Evolutionary conservation across 2,329 filamentous ascomycete species (phyloP).

Genomic region (Aspergillus proliferans): DNA sequence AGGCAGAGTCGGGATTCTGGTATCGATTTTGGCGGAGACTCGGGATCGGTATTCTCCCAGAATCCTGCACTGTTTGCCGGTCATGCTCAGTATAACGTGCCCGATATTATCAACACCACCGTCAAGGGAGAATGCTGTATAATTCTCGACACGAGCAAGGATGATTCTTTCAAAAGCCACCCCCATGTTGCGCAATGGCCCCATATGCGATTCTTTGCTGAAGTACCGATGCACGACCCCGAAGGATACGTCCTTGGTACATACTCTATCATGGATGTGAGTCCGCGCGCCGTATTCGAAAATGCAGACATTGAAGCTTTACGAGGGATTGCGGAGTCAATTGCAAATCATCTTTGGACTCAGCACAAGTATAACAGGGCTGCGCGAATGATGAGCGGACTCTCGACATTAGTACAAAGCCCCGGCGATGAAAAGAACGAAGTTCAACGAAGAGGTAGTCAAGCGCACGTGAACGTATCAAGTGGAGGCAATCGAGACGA

Average conservation of each 20-base stretch:
- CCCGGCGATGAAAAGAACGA: neutral
- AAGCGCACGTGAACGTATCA: neutral
- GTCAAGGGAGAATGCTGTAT: slow-evolving; percentile 17
- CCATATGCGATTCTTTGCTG: slow-evolving; percentile 47
- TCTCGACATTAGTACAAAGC: slow-evolving; percentile 37
- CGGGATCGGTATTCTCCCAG: slow-evolving; percentile 6
- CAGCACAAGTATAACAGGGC: slow-evolving; percentile 48
- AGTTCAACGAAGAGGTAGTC: neutral
- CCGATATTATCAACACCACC: neutral
- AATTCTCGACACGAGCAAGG: slow-evolving; percentile 31
- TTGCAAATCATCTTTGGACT: slow-evolving; percentile 51
- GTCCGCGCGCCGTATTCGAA: slow-evolving; percentile 42
- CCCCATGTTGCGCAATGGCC: slow-evolving; percentile 28
- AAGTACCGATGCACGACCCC: slow-evolving; percentile 54
- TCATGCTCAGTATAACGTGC: neutral
- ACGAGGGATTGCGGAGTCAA: slow-evolving; percentile 48
- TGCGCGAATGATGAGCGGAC: slow-evolving; percentile 50
- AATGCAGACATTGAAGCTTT: slow-evolving; percentile 40
- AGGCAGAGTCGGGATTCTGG: slow-evolving; percentile 11
- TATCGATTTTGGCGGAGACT: slow-evolving; percentile 14
- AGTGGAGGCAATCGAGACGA: neutral
- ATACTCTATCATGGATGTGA: slow-evolving; percentile 54
- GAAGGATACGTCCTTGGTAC: slow-evolving; percentile 52
- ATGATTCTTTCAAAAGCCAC: slow-evolving; percentile 30
- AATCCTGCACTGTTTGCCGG: neutral